Conservation (phyloP, 306 rosid species). For the Vigna angularis region DNA sequence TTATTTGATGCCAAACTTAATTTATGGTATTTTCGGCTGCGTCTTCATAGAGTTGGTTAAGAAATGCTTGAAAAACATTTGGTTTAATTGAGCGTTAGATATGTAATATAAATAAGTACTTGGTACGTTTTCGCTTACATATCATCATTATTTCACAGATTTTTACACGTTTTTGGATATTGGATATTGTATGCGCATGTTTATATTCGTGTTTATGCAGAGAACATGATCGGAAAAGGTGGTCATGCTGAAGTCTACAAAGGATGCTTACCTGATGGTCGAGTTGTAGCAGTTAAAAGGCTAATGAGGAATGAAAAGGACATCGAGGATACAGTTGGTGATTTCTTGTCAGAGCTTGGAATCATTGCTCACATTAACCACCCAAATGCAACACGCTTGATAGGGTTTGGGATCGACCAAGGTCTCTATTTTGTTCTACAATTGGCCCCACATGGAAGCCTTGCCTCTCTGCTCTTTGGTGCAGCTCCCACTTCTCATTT, state of each 20-base stretch:
- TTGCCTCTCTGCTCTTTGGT: slow-evolving; percentile 77
- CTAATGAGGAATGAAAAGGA: slow-evolving; percentile 60
- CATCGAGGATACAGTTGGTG: slow-evolving; percentile 62
- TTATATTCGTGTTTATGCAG: slow-evolving; percentile 40
- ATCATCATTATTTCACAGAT: too few relatives aligned
- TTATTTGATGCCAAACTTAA: neutral
- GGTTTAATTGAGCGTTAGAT: neutral
- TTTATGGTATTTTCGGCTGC: neutral
- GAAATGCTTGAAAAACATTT: neutral
- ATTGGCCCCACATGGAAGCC: slow-evolving; percentile 74
- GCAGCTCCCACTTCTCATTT: slow-evolving; percentile 37
- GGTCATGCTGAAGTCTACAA: slow-evolving; percentile 90
- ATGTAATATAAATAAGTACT: too few relatives aligned
- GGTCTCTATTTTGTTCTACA: slow-evolving; percentile 79
- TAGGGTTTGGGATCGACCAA: slow-evolving; percentile 74
- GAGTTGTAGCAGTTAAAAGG: slow-evolving; percentile 77
- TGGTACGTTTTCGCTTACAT: too few relatives aligned
- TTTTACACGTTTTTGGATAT: too few relatives aligned
- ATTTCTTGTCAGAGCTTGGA: slow-evolving; percentile 84
- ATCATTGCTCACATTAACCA: slow-evolving; percentile 85
- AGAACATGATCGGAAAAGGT: slow-evolving; percentile 77
- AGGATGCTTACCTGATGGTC: slow-evolving; percentile 64
- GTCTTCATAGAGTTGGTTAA: neutral
- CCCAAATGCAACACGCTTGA: slow-evolving; percentile 64
- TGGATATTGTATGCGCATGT: neutral